Evolutionary conservation across 2,329 filamentous ascomycete species (phyloP).

Genomic region (Cladosporium austrohemisphaericum): DNA sequence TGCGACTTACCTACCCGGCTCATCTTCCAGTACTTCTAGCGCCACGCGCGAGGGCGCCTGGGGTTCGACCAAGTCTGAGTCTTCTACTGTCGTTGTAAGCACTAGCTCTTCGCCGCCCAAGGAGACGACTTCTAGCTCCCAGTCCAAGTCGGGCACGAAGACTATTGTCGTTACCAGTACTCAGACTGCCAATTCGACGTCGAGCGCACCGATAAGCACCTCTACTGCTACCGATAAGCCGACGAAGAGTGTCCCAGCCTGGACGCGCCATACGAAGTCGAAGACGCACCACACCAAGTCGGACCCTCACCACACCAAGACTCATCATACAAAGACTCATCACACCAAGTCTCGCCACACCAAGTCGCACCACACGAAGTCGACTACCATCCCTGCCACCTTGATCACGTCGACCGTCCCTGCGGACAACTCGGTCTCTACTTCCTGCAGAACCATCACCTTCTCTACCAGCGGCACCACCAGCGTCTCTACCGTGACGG

Average conservation of each 20-base stretch:
- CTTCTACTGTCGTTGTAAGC: not conserved
- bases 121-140: not conserved
- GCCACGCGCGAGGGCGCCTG: too few relatives aligned
- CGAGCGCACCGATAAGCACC: too few relatives aligned
- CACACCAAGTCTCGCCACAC: not conserved
- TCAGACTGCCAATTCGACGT: not conserved
- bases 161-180: not conserved
- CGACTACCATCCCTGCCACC: too few relatives aligned
- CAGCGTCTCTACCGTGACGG: not conserved
- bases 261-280: not conserved
- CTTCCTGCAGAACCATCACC: not conserved
- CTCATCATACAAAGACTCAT: not conserved
- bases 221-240: not conserved
- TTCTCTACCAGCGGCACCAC: not conserved
- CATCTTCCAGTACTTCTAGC: not conserved
- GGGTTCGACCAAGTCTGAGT: too few relatives aligned
- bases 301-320: too few relatives aligned
- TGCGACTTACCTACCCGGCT: not conserved
- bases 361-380: not conserved
- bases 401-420: too few relatives aligned
- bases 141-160: not conserved
- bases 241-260: too few relatives aligned
- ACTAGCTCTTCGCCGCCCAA: not conserved
- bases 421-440: not conserved
- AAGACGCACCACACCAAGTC: not conserved